Conservation (phyloP, 805 yeast genomes). For the Komagataella ulmi region DNA sequence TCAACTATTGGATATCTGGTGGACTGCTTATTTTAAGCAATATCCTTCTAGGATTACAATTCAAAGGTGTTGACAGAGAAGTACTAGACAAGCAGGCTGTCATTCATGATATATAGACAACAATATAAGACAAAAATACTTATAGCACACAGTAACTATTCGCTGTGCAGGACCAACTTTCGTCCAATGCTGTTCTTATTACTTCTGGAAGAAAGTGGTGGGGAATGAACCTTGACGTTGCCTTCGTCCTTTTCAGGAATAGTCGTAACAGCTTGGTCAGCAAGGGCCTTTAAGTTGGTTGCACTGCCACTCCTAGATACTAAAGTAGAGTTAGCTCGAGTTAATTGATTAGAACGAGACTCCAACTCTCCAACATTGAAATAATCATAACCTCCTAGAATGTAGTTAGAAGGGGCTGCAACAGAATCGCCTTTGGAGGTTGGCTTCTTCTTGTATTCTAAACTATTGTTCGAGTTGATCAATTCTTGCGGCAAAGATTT, state of each 20-base stretch:
- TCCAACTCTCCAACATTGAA: constrained; percentile 44
- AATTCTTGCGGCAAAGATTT: constrained; percentile 19
- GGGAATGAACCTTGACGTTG: not conserved
- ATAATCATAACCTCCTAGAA: constrained; percentile 48
- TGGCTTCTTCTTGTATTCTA: constrained; percentile 1
- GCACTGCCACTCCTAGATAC: constrained; percentile 15
- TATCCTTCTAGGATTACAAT: constrained; percentile 25
- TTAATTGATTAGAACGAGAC: constrained; percentile 22
- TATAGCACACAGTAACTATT: not conserved
- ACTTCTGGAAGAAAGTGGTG: not conserved
- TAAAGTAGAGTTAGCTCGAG: constrained; percentile 12
- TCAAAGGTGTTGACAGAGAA: constrained; percentile 24
- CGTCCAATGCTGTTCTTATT: not conserved
- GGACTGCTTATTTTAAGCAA: constrained; percentile 37
- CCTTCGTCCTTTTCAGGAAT: not conserved
- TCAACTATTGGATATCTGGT: constrained; percentile 41
- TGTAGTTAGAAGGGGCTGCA: constrained; percentile 12
- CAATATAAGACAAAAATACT: not conserved
- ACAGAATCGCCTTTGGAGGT: constrained; percentile 2
- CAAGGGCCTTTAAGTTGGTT: constrained; percentile 7
- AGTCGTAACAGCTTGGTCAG: not conserved
- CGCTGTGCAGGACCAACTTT: not conserved
- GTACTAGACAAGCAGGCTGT: constrained; percentile 8
- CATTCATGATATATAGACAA: not conserved
- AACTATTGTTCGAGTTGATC: constrained; percentile 13